Percentiles rank a stretch among this genome's conserved stretches.
Evolutionary conservation across 331 rosid species (phyloP).

Genomic region (Quercus tomentella): DNA sequence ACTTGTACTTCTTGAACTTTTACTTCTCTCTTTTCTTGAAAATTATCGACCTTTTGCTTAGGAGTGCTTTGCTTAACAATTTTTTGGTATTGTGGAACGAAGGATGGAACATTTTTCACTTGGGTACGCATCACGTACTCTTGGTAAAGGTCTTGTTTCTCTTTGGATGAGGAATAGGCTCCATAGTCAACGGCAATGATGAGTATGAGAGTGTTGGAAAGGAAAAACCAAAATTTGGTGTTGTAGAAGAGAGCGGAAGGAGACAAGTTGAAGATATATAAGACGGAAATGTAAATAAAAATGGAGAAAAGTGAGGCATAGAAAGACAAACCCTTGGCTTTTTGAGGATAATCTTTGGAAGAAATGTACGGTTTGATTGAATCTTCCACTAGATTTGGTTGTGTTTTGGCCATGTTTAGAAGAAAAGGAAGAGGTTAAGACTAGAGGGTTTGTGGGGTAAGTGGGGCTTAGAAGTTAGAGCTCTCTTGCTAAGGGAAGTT

Average conservation of each 20-base stretch:
- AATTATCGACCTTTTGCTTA: neutral
- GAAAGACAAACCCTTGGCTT: constrained; percentile 33
- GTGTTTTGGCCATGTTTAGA: constrained; percentile 33
- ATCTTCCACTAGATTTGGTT: constrained; percentile 36
- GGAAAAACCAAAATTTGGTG: constrained; percentile 75
- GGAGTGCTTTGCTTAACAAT: constrained; percentile 16
- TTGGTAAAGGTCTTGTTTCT: constrained; percentile 25
- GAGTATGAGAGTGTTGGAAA: constrained; percentile 74
- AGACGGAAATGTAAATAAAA: constrained; percentile 42
- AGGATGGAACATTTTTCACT: constrained; percentile 11
- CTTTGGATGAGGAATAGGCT: constrained; percentile 57
- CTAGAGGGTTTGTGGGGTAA: neutral
- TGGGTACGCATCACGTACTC: constrained; percentile 36
- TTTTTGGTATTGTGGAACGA: constrained; percentile 24
- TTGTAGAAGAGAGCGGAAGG: constrained; percentile 45
- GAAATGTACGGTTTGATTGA: constrained; percentile 16
- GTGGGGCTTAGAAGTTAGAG: neutral
- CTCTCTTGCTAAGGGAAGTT: neutral
- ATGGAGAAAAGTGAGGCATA: constrained; percentile 51
- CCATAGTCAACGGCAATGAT: constrained; percentile 74
- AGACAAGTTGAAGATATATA: constrained; percentile 57
- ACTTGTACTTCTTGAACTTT: constrained; percentile 10
- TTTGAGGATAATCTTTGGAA: constrained; percentile 16
- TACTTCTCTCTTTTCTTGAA: constrained; percentile 17
- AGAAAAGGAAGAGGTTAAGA: neutral